phyloP scores from a whole-genome alignment of 495 filamentous ascomycete genomes.

The Annulohypoxylon bovei region DNA sequence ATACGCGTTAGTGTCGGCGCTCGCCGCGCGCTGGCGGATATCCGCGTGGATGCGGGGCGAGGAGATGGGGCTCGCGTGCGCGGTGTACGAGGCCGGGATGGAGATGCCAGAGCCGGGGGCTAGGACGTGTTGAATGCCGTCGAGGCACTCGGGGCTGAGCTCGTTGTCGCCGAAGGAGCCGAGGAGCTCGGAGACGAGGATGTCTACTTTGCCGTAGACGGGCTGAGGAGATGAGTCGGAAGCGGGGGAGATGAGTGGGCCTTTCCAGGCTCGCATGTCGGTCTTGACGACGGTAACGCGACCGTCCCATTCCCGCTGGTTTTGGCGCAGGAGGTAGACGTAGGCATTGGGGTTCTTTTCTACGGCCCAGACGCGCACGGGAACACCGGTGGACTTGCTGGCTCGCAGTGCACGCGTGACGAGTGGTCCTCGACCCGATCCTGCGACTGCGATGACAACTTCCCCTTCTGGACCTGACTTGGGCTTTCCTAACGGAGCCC shows the following conservation, averaged over 20 bases:
- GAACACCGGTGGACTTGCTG: slow-evolving; percentile 75
- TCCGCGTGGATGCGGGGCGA: slow-evolving; percentile 87
- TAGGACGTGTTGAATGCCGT: slow-evolving; percentile 88
- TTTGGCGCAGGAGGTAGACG: slow-evolving; percentile 87
- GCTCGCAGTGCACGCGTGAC: slow-evolving; percentile 86
- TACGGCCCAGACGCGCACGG: slow-evolving; percentile 86
- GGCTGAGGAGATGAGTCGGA: not conserved
- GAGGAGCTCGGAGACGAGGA: slow-evolving; percentile 91
- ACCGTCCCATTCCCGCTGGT: slow-evolving; percentile 77
- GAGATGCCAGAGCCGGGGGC: slow-evolving; percentile 81
- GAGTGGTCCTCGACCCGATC: slow-evolving; percentile 89
- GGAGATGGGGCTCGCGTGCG: slow-evolving; percentile 89
- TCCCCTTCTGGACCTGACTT: slow-evolving; percentile 72
- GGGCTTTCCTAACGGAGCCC: slow-evolving; percentile 74
- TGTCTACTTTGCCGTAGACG: slow-evolving; percentile 77
- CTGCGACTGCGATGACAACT: slow-evolving; percentile 91
- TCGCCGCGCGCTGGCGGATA: slow-evolving; percentile 65
- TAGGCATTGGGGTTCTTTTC: slow-evolving; percentile 99
- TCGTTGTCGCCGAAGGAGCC: slow-evolving; percentile 94
- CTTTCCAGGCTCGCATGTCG: slow-evolving; percentile 97
- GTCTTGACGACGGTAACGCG: slow-evolving; percentile 88
- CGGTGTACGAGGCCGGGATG: slow-evolving; percentile 91
- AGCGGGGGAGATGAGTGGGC: slow-evolving; percentile 60
- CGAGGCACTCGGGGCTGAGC: slow-evolving; percentile 87
- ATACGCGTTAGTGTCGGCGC: slow-evolving; percentile 72